These are phyloP conservation scores for Acanthamoeba healyi DNA, from an alignment of 208 protist genomes.

Conservation along the genomic window DNA sequence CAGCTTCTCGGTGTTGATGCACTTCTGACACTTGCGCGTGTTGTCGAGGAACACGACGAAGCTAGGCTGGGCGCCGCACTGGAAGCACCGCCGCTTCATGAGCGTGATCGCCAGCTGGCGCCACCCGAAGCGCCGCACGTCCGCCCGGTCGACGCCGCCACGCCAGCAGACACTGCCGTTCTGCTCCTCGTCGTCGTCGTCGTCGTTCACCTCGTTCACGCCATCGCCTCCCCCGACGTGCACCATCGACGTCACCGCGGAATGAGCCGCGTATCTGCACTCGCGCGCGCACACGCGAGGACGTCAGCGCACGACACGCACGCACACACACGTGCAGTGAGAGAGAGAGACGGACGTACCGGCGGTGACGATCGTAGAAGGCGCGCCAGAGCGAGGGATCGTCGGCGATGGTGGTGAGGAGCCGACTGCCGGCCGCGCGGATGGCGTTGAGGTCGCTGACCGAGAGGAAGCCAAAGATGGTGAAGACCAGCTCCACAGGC, in stretches of 20 bases:
- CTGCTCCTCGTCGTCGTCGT: neutral
- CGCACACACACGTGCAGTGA: neutral
- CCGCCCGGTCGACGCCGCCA: neutral
- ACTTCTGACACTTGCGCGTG: slow-evolving; percentile 55
- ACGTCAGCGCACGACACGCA: neutral
- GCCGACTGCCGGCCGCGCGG: neutral
- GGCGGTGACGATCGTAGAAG: neutral
- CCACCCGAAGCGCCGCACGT: slow-evolving; percentile 37
- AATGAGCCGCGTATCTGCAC: neutral
- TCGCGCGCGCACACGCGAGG: neutral
- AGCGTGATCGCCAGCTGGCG: slow-evolving; percentile 26
- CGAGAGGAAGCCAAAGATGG: neutral
- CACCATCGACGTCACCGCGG: neutral
- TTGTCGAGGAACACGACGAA: slow-evolving; percentile 62
- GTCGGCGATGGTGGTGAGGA: neutral
- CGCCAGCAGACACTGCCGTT: neutral
- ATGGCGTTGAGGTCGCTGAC: neutral
- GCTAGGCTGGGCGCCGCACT: slow-evolving; percentile 36
- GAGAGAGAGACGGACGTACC: neutral
- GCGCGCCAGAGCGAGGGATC: neutral
- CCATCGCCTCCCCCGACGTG: neutral
- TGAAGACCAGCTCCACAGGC: neutral
- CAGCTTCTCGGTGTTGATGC: slow-evolving; percentile 20
- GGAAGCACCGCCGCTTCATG: slow-evolving; percentile 18
- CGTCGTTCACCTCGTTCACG: neutral